Conservation (phyloP, 305 asterid species). For the Fraxinus dipetala region DNA sequence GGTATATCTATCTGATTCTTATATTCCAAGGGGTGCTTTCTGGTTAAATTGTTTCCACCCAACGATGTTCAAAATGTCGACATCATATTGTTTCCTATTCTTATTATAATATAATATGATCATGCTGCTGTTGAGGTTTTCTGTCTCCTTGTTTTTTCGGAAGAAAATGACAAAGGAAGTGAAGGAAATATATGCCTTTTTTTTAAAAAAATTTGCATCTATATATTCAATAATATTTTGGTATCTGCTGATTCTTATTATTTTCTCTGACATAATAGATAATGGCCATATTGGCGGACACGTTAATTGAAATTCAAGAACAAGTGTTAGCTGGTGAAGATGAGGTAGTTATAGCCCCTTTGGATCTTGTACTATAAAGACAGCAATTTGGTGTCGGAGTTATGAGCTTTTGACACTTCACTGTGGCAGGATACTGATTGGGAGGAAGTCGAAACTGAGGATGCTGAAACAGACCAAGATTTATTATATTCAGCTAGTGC, state of each 20-base stretch:
- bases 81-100: background rate
- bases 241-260: conserved; percentile 8
- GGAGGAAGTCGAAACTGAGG: conserved; percentile 70
- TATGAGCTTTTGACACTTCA: conserved; percentile 19
- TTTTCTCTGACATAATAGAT: conserved; percentile 44
- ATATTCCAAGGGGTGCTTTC: background rate
- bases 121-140: background rate
- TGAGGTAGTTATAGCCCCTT: conserved; percentile 46
- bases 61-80: background rate
- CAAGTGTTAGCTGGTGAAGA: conserved; percentile 62
- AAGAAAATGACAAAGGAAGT: background rate
- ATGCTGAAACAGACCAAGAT: conserved; percentile 36
- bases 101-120: background rate
- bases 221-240: background rate
- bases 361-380: background rate
- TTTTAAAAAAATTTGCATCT: background rate
- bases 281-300: conserved; percentile 77
- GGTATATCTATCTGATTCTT: conserved; percentile 40
- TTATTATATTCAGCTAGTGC: conserved; percentile 47
- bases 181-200: background rate
- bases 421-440: conserved; percentile 76
- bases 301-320: conserved; percentile 79
- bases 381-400: conserved; percentile 4
- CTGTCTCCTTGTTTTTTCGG: background rate
- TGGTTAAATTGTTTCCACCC: background rate